A percentile compares a stretch with the other conserved stretches of the same genome.
These are phyloP conservation scores for Graphilbum sp. DNA, from an alignment of 2,329 filamentous ascomycete genomes.

Conservation along the genomic window DNA sequence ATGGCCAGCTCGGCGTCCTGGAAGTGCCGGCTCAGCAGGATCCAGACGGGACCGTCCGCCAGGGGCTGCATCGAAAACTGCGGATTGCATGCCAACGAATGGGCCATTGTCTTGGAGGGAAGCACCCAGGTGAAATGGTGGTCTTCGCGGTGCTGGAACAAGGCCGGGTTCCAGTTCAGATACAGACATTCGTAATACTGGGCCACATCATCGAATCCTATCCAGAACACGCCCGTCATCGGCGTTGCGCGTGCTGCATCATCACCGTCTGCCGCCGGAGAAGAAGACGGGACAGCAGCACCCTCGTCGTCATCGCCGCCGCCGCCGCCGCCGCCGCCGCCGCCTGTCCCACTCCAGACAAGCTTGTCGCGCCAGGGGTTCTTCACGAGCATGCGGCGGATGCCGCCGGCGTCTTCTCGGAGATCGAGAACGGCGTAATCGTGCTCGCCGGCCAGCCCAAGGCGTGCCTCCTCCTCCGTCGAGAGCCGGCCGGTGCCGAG, in stretches of 20 bases:
- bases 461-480: slow-evolving; percentile 55
- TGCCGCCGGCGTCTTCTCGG: slow-evolving; percentile 40
- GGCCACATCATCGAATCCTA: slow-evolving; percentile 69
- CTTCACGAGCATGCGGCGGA: slow-evolving; percentile 65
- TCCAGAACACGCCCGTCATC: slow-evolving; percentile 77
- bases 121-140: slow-evolving; percentile 77
- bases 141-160: slow-evolving; percentile 72
- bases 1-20: slow-evolving; percentile 47
- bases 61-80: slow-evolving; percentile 54
- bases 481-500: slow-evolving; percentile 78
- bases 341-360: slow-evolving; percentile 45
- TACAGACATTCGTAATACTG: slow-evolving; percentile 95
- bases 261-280: not conserved
- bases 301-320: slow-evolving; percentile 1
- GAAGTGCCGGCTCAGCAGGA: slow-evolving; percentile 78
- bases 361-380: slow-evolving; percentile 88
- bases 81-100: slow-evolving; percentile 47
- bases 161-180: slow-evolving; percentile 84
- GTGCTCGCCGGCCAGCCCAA: slow-evolving; percentile 78
- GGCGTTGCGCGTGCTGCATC: slow-evolving; percentile 5
- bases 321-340: slow-evolving; percentile 10
- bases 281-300: not conserved
- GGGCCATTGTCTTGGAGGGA: slow-evolving; percentile 26
- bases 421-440: slow-evolving; percentile 86
- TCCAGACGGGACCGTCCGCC: slow-evolving; percentile 52